Evolutionary conservation across 345 rosid genomes (phyloP).

Genomic region (Trapa bicornis): DNA sequence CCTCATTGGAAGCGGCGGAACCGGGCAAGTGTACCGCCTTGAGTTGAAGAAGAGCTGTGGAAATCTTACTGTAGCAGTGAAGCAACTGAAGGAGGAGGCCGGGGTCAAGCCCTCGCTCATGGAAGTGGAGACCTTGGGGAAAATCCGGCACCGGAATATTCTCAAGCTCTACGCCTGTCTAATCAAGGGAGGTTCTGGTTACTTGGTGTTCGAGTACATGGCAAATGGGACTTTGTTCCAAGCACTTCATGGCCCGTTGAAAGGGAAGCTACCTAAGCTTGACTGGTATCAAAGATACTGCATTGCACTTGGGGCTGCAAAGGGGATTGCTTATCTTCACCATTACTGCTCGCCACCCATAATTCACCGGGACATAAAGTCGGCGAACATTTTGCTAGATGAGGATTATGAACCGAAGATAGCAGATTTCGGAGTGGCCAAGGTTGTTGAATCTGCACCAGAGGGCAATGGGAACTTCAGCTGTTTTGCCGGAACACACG

Average conservation of each 20-base stretch:
- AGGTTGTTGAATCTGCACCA: constrained; percentile 38
- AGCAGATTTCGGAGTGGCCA: constrained; percentile 86
- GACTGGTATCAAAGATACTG: constrained; percentile 61
- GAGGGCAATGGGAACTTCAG: constrained; percentile 30
- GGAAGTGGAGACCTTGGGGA: constrained; percentile 74
- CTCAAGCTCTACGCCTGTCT: constrained; percentile 69
- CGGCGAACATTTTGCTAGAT: constrained; percentile 66
- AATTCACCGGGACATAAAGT: constrained; percentile 81
- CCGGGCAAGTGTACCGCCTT: constrained; percentile 73
- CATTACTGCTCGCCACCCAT: constrained; percentile 75
- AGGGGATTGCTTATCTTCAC: constrained; percentile 77
- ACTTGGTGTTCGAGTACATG: constrained; percentile 80
- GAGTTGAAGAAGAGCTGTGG: constrained; percentile 42
- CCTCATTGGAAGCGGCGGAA: constrained; percentile 71
- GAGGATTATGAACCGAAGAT: constrained; percentile 60
- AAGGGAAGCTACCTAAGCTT: constrained; percentile 43
- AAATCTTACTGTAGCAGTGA: constrained; percentile 51
- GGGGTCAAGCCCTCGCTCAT: constrained; percentile 40
- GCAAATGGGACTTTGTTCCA: constrained; percentile 57
- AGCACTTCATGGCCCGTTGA: constrained; percentile 40
- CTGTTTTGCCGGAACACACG: constrained; percentile 70
- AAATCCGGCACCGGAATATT: constrained; percentile 68
- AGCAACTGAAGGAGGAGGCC: constrained; percentile 49
- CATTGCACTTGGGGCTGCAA: constrained; percentile 70
- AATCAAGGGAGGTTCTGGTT: constrained; percentile 44